Evolutionary conservation across 106 monocot species (phyloP), one percentile per base, ranked within the genome.

Genomic region (Dioscorea dumetorum): DNA sequence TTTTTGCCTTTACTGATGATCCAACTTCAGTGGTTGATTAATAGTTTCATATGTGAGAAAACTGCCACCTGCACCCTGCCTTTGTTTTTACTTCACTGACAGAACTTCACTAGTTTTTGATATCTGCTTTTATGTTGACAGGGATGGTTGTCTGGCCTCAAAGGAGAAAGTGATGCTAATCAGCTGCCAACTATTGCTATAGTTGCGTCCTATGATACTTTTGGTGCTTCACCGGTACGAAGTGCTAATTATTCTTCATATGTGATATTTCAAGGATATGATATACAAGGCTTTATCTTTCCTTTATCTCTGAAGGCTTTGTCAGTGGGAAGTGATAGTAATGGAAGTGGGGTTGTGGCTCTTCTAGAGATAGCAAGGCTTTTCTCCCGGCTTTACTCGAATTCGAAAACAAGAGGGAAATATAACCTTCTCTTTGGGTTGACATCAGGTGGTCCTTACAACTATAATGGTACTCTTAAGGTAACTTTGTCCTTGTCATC

Each of bases 371-470:
- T 99, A 72, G 99, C 93, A 57, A 82, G 99, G 67, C 80, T 99
- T 33, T 99, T 99, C 63, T 90, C 93, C 11, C 80, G 77, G 33
- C 87, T 99, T 57, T 99, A 99, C 75, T 84, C 90, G 64, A 93
- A 83, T 79, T 90, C 99, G 53, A 93, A 83, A 63, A 99, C 87
- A 13, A 80, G 90, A 67, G 99, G 99, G 41, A 90, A 67, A 74
- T 99, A 90, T 81, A 99, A 93, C 63, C 63, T 99, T 79, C 93
- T 99, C 56, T 99, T 99, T 87, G 99, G 99, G 7, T 80, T 99
- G 74, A 99, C 99, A 67, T 93, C 93, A 87, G 99, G 99, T 74
- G 99, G 99, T 51, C 99, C 99, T 59, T 99, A 90, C 68, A 99
- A 99, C 73, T 99, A 93, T 67, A 99, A 99, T 83, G 99, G 99